Base-by-base conservation (phyloP, 345 rosid genomes). In the Gossypium mustelinum region DNA sequence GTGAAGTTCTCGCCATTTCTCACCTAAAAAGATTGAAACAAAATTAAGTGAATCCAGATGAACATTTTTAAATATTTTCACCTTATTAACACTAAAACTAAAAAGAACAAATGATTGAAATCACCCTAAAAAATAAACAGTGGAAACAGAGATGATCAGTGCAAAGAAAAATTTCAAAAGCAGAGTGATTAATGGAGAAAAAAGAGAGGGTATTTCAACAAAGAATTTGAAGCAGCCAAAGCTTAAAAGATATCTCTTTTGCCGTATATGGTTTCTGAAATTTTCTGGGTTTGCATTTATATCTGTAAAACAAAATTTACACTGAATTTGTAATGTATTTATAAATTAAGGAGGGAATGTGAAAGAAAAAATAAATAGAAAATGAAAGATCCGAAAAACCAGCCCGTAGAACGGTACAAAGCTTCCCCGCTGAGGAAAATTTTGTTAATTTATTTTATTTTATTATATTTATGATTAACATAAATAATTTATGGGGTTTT, bases 1-100 rank as follows among this genome's bases (percentile, higher is more conserved):
- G 75, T 73, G 83, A 80, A 72, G 79, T 80, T 69, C 81, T 89
- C 71, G 86, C 93, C 99, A 95, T 95, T 84, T 77, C 50, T 77
- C 77, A 79, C 87, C 85, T 87, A 70, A 27, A 9, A 71, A 51
- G 11, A 52, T 50, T 9, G 9, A 24, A 9, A 20, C 13, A 59
- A 66, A 75, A 74, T 12, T 7, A 11, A 52, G 17, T 13, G 0
- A 25, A 41, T 13, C 0, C n/a, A 44, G 11, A 60, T 20, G 0
- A 44, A 58, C 41, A 56, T 17, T 2, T 34, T 11, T 27, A 18
- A 52, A 68, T 4, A 67, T 27, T 14, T 44, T 22, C 34, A 48
- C 25, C 16, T 8, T 34, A 34, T 34, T 5, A 34, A 34, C 41
- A 34, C 57, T 1, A 2, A 50, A 50, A 50, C 8, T 16, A 25